Evolutionary conservation across 345 rosid species (phyloP).

Genomic region (Erucastrum elatum): DNA sequence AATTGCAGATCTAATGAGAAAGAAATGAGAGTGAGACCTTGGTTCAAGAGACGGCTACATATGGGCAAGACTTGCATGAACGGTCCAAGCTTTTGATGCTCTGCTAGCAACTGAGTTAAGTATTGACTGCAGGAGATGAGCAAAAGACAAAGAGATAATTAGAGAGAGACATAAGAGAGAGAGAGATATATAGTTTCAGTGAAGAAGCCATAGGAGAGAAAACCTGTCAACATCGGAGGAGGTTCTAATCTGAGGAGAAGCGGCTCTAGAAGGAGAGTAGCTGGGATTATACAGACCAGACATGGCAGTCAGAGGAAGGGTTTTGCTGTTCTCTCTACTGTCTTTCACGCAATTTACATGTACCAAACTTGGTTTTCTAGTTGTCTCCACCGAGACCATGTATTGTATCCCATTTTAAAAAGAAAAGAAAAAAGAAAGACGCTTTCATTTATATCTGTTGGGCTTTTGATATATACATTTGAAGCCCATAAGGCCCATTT

Average conservation of each 20-base stretch:
- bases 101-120: slow-evolving; percentile 84
- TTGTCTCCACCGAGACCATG: slow-evolving; percentile 21
- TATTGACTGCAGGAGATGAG: slow-evolving; percentile 56
- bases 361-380: slow-evolving; percentile 21
- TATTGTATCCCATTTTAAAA: not conserved
- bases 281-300: slow-evolving; percentile 93
- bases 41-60: slow-evolving; percentile 89
- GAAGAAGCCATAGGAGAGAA: slow-evolving; percentile 9
- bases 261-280: slow-evolving; percentile 96
- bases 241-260: slow-evolving; percentile 96
- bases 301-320: slow-evolving; percentile 46
- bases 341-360: slow-evolving; percentile 28
- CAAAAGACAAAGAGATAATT: slow-evolving; percentile 33
- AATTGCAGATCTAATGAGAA: slow-evolving; percentile 62
- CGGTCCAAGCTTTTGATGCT: slow-evolving; percentile 97
- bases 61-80: slow-evolving; percentile 90
- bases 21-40: slow-evolving; percentile 54
- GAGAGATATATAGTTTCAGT: not conserved
- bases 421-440: not conserved
- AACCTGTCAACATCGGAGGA: slow-evolving; percentile 83
- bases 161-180: not conserved
- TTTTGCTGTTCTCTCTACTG: slow-evolving; percentile 8
- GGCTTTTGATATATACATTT: not conserved
- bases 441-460: not conserved
- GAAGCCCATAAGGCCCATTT: not conserved